phyloP scores from a whole-genome alignment of 2,329 filamentous ascomycete genomes.

The Neofusicoccum ribis region DNA sequence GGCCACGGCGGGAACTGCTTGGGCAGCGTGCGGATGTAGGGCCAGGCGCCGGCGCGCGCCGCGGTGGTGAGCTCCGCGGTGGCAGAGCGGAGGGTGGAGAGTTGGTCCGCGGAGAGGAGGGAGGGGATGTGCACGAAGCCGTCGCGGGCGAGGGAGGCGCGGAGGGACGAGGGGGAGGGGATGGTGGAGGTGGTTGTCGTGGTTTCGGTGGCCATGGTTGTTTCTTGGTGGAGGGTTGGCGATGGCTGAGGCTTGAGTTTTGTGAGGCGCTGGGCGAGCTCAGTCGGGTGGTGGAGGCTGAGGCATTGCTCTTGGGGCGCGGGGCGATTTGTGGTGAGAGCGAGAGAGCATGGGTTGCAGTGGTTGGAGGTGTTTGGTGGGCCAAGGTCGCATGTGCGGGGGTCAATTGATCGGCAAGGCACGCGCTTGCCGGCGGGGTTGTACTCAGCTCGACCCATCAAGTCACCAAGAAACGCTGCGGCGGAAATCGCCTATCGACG shows the following conservation, averaged over 20 bases:
- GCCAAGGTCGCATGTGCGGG: slow-evolving; percentile 15
- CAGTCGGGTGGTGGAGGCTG: neutral
- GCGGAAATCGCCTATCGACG: too few relatives aligned
- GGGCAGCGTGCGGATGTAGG: slow-evolving; percentile 76
- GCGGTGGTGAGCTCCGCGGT: slow-evolving; percentile 58
- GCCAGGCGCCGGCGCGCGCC: slow-evolving; percentile 73
- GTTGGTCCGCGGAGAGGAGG: slow-evolving; percentile 58
- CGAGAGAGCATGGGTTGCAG: neutral
- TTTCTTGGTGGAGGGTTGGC: neutral
- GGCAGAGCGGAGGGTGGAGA: slow-evolving; percentile 62
- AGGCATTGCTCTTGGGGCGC: neutral
- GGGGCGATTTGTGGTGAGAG: neutral
- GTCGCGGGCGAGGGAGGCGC: slow-evolving; percentile 63
- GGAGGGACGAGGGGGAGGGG: slow-evolving; percentile 40
- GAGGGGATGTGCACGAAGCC: slow-evolving; percentile 75
- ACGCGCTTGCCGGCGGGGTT: neutral
- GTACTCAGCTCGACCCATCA: neutral
- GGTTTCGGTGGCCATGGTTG: neutral
- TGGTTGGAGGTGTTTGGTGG: neutral
- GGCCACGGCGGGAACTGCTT: slow-evolving; percentile 92
- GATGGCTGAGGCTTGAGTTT: neutral
- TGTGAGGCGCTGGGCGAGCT: neutral
- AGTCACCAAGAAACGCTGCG: too few relatives aligned
- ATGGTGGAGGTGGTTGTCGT: neutral
- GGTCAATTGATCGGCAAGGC: neutral